Conservation (phyloP, 345 rosid species). For the Dovyalis caffra region DNA sequence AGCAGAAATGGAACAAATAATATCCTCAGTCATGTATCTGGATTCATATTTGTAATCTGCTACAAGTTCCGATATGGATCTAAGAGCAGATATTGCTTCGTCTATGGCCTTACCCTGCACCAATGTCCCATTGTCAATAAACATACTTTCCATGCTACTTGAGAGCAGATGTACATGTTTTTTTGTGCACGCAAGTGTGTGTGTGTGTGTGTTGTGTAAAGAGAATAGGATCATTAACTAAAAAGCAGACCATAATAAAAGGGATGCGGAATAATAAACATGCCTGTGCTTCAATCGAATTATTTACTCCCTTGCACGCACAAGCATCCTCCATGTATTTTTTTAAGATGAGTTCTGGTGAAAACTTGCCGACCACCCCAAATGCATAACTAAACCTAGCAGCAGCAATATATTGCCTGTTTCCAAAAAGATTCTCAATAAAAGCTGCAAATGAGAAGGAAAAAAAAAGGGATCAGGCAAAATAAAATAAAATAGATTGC, state of each 20-base stretch:
- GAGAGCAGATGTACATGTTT: neutral
- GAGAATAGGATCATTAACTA: neutral
- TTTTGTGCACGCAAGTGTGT: neutral
- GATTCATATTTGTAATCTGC: constrained; percentile 28
- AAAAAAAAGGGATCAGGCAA: neutral
- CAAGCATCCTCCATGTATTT: constrained; percentile 4
- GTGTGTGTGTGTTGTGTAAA: too few species aligned
- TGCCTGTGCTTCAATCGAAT: constrained; percentile 18
- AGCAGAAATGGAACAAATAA: constrained; percentile 2
- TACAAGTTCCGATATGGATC: constrained; percentile 21
- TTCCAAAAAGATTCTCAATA: constrained; percentile 21
- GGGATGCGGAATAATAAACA: neutral
- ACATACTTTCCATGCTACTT: neutral
- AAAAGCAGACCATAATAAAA: too few species aligned
- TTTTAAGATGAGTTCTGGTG: constrained; percentile 21
- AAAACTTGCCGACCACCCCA: constrained; percentile 20
- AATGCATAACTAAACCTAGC: constrained; percentile 30
- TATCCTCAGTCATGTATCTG: neutral
- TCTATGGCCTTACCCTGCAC: constrained; percentile 26
- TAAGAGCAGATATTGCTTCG: constrained; percentile 14
- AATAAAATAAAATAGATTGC: neutral
- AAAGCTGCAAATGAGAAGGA: constrained; percentile 36
- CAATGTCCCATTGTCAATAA: neutral
- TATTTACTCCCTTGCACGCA: neutral
- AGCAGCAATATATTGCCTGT: constrained; percentile 29